phyloP scores from a whole-genome alignment of 192 early-diverging fungal genomes.

The Rhizophagus sp. region DNA sequence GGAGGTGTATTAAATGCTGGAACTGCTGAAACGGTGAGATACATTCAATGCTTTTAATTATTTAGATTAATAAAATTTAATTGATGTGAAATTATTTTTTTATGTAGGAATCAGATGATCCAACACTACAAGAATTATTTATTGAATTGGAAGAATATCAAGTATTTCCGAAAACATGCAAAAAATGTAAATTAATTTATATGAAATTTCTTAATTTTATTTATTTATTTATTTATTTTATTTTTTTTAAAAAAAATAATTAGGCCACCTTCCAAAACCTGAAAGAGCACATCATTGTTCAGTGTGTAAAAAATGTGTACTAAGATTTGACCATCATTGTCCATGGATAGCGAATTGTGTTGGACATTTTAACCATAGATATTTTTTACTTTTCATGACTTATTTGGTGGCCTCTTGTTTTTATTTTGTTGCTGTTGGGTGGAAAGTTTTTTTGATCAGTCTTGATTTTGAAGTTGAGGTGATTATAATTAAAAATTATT shows the following conservation, averaged over 20 bases:
- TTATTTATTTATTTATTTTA: conserved; percentile 16
- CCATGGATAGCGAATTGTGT: conserved; percentile 85
- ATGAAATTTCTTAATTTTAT: not conserved
- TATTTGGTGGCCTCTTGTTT: conserved; percentile 51
- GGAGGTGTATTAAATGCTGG: conserved; percentile 46
- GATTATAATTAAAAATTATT: conserved; percentile 8
- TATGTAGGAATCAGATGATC: conserved; percentile 39
- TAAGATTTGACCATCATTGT: conserved; percentile 80
- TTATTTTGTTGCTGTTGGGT: conserved; percentile 50
- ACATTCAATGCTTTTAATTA: not conserved
- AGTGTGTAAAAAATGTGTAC: conserved; percentile 70
- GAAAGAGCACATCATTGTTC: conserved; percentile 83
- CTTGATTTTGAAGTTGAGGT: conserved; percentile 46
- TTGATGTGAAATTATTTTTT: not conserved
- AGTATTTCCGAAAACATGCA: conserved; percentile 37
- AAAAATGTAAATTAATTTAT: conserved; percentile 37
- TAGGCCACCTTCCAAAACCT: conserved; percentile 68
- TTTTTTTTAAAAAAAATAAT: conserved; percentile 30
- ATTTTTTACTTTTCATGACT: conserved; percentile 72
- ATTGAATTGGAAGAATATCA: conserved; percentile 52
- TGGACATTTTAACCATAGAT: conserved; percentile 74
- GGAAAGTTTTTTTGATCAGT: conserved; percentile 48
- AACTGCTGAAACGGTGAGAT: conserved; percentile 28
- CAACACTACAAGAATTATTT: conserved; percentile 43
- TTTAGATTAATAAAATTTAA: not conserved